phyloP scores from a whole-genome alignment of 352 stramenopile genomes.

The Phytophthora cryptogea region DNA sequence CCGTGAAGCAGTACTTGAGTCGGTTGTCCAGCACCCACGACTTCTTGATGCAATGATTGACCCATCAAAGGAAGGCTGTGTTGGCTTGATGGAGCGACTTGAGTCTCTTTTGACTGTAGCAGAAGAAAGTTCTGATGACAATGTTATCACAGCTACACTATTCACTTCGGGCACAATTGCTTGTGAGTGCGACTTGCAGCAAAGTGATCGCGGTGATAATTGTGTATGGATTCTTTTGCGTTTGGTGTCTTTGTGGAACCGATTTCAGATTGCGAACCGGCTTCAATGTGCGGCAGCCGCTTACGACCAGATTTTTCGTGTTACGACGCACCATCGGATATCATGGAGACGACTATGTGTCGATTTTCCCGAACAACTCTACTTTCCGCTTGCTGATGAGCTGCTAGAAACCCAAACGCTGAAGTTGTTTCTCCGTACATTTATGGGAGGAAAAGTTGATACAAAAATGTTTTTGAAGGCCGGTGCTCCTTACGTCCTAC shows the following conservation, averaged over 20 bases:
- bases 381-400: constrained; percentile 61
- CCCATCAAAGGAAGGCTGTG: constrained; percentile 19
- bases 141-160: constrained; percentile 31
- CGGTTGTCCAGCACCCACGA: constrained; percentile 21
- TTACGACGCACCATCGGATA: constrained; percentile 43
- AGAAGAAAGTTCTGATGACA: constrained; percentile 37
- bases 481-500: constrained; percentile 60
- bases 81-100: constrained; percentile 44
- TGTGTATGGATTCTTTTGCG: constrained; percentile 59
- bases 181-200: constrained; percentile 38
- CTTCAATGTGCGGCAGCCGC: constrained; percentile 31
- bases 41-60: constrained; percentile 47
- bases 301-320: constrained; percentile 56
- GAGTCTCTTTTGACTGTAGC: constrained; percentile 34
- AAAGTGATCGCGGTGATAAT: constrained; percentile 41
- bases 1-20: constrained; percentile 30
- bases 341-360: constrained; percentile 64
- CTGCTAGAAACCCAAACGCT: constrained; percentile 47
- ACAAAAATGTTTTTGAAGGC: constrained; percentile 45
- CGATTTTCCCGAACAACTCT: constrained; percentile 58
- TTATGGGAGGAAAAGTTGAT: constrained; percentile 51
- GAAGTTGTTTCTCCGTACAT: constrained; percentile 58
- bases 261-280: constrained; percentile 34
- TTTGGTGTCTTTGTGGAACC: constrained; percentile 58
- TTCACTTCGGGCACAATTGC: constrained; percentile 44